Base-by-base conservation (phyloP, 2,329 filamentous ascomycete genomes). In the Hirsutella minnesotensis region DNA sequence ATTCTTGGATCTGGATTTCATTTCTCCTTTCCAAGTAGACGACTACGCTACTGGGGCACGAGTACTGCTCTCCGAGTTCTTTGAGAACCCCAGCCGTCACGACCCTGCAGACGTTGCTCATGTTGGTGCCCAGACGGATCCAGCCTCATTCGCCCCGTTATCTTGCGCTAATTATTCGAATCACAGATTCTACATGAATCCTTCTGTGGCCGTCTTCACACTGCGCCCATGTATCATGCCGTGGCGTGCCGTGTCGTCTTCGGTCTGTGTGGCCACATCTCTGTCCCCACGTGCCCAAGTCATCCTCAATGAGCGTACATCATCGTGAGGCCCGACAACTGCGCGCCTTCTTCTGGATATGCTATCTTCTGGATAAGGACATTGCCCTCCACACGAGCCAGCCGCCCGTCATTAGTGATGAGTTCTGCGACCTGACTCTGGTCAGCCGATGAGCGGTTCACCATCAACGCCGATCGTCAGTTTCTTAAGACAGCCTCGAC, bases 361-460 rank as follows among this genome's bases (percentile, higher is more conserved):
- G 67, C 47, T 77, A 75, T 44, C 61, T 61, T 2, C 55, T 74
- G 9, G 74, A 79, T 48, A 77, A 75, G 46, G 73, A 77, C n/a
- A 61, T 76, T 12, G 60, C 70, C 0, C 57, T 78, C 0, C 65
- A 73, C 3, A 72, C 67, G 0, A 71, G 72, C 0, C 71, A 73
- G 39, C 72, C 72, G 0, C 72, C 73, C 1, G 55, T 62, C 1
- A 67, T 76, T 18, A 53, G 58, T 3, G 70, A 75, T 41, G 66
- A 71, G 15, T 67, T 72, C 42, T 76, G 73, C 47, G 71, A 76
- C 48, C 56, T 76, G 13, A 66, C 68, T 0, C 55, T 76, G 56
- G 3, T 59, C 61, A 19, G 41, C 52, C 3, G 45, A 51, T 12
- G 52, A 47, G 21, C 51, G 53, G 16, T 55, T 52, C 37, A 46